These are phyloP conservation scores for Termitomyces sp. DNA, from an alignment of 768 basidiomycete species.

Conservation along the genomic window DNA sequence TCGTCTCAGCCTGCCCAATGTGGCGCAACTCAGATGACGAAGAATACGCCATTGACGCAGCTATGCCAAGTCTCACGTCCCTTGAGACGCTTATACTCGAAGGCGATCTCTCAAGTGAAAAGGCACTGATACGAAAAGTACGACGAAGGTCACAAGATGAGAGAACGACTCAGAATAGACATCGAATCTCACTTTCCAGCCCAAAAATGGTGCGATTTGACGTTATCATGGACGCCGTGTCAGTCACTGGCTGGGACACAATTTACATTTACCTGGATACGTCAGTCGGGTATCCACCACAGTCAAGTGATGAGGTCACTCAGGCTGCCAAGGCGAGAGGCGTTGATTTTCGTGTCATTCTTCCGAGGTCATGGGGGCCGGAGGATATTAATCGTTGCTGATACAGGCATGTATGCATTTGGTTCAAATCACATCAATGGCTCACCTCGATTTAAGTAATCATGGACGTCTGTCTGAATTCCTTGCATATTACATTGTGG, in stretches of 20 bases:
- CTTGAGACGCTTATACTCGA: not conserved
- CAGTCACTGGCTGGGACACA: conserved; percentile 3
- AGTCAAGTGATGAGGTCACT: not conserved
- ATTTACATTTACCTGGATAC: conserved; percentile 1
- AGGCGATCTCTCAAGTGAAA: conserved; percentile 2
- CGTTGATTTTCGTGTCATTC: not conserved
- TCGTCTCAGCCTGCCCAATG: conserved; percentile 3
- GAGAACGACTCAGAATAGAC: not conserved
- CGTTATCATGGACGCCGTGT: not conserved
- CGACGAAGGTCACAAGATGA: not conserved
- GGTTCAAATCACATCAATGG: not conserved
- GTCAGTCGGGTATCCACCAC: not conserved
- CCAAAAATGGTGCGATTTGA: not conserved
- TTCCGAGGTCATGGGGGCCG: not conserved
- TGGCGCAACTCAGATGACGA: conserved; percentile 4
- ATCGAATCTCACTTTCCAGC: not conserved
- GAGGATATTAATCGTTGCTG: not conserved
- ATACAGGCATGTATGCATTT: not conserved
- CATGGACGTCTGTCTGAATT: not conserved
- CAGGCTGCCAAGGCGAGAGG: not conserved
- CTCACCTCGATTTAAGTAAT: not conserved
- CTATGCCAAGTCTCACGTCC: conserved; percentile 3
- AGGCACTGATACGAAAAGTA: not conserved
- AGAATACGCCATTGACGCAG: conserved; percentile 11
- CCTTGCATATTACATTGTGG: not conserved